Evolutionary conservation across 2,329 filamentous ascomycete genomes (phyloP), one percentile per base, ranked within the genome.

Genomic region (Capronia americana): DNA sequence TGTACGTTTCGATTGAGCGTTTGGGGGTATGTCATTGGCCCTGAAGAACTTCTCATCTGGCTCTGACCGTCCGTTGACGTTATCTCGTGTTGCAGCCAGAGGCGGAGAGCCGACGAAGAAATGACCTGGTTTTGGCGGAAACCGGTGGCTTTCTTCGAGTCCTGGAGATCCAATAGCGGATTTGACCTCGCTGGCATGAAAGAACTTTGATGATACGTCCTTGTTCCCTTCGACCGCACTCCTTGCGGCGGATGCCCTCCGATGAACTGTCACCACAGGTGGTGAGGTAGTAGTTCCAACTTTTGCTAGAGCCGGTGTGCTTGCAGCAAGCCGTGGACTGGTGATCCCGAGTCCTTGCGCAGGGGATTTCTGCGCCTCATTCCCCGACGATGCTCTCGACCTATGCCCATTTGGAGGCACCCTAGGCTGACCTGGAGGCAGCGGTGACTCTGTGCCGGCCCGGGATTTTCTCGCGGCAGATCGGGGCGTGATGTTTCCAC

Each of bases 181-280:
- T 72, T 86, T 89, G 46, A 86, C 90, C 72, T 97, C 92, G 76
- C 89, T 92, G 30, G 93, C 95, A 76, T 96, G 93, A 77, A 99
- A 97, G 84, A 98, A 98, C 80, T 92, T 94, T 61, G 89, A 56
- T 63, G 66, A 64, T 12, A 59, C 56, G 26, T 72, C 71, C 51
- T 73, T 77, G 60, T 67, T 77, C 8, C 80, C 79, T 28, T 77
- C 75, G 17, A 75, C 74, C 41, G 78, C 70, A 41, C 78, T 79
- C 69, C 77, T 80, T 30, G 79, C 73, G 59, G 75, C 76, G 34
- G 77, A 70, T 32, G 74, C 70, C 63, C 76, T 76, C 28, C 70
- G 50, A 28, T 70, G 57, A 56, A 63, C 48, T 23, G 66, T 65
- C 32, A 63, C 50, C 24, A 64, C 56, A 30, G 69, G 61, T 41